A percentile compares a stretch with the other conserved stretches of the same genome.
Conservation (phyloP, 306 rosid species). For the Hippophae tibetana region DNA sequence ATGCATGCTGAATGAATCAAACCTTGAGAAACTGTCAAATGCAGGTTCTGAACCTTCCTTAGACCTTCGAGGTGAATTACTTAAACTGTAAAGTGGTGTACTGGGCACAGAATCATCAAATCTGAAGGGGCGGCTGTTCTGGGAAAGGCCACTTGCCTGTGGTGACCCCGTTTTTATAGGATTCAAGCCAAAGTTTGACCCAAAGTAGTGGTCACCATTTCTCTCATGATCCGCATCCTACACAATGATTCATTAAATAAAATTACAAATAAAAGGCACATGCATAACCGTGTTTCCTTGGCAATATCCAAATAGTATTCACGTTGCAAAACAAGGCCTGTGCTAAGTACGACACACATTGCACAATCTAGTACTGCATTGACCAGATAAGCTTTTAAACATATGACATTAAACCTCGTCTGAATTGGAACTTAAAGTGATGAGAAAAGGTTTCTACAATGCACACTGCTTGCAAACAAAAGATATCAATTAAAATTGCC, state of each 20-base stretch:
- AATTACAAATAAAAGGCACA: neutral
- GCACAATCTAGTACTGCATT: too few relatives aligned
- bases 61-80: slow-evolving; percentile 52
- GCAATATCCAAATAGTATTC: neutral
- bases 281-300: neutral
- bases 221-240: slow-evolving; percentile 57
- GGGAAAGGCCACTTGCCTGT: slow-evolving; percentile 36
- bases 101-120: slow-evolving; percentile 95
- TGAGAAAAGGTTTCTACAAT: too few relatives aligned
- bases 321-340: neutral
- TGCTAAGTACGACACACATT: too few relatives aligned
- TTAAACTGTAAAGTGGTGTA: slow-evolving; percentile 73
- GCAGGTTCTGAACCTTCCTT: slow-evolving; percentile 54
- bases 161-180: slow-evolving; percentile 70
- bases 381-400: too few relatives aligned
- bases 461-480: too few relatives aligned
- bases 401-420: too few relatives aligned
- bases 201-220: slow-evolving; percentile 50
- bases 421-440: too few relatives aligned
- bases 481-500: too few relatives aligned
- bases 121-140: slow-evolving; percentile 50
- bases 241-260: neutral
- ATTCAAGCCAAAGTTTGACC: slow-evolving; percentile 65
- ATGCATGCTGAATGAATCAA: slow-evolving; percentile 62
- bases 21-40: slow-evolving; percentile 73